Evolutionary conservation across 495 filamentous ascomycete genomes (phyloP).

Genomic region (Margaritispora aquatica): DNA sequence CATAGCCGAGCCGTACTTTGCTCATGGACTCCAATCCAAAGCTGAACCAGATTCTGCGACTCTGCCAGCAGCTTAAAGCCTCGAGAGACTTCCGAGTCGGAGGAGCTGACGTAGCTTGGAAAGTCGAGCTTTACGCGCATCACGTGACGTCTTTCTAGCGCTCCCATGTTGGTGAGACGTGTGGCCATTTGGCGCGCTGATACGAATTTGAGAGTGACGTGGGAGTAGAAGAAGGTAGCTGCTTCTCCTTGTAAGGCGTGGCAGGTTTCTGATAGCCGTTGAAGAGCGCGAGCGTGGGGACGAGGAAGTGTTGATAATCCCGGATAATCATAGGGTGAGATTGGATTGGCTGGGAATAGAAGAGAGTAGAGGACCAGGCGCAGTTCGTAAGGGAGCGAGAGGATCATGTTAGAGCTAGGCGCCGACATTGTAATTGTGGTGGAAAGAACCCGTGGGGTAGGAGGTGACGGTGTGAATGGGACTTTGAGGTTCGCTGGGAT

Average conservation of each 20-base stretch:
- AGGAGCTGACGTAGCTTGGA: background rate
- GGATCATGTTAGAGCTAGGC: background rate
- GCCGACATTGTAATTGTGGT: background rate
- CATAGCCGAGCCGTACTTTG: background rate
- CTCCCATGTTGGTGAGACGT: background rate
- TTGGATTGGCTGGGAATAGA: background rate
- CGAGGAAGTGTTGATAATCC: no score
- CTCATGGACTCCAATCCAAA: background rate
- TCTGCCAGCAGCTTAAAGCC: background rate
- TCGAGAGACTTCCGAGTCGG: background rate
- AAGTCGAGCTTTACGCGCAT: background rate
- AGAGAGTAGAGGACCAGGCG: background rate
- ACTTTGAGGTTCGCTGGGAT: no score
- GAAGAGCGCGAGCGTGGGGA: background rate
- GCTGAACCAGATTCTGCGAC: background rate
- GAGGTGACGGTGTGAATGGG: no score
- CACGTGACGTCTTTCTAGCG: background rate
- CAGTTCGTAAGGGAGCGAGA: background rate
- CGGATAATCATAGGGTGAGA: no score
- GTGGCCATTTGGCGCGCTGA: background rate
- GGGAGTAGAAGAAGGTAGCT: background rate
- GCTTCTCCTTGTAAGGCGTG: background rate
- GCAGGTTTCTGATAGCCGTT: background rate
- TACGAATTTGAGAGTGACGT: background rate
- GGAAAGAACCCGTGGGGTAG: no score